Percentiles rank a stretch among this genome's conserved stretches.
Conservation (phyloP, 768 basidiomycete species). For the Pisolithus sp. region DNA sequence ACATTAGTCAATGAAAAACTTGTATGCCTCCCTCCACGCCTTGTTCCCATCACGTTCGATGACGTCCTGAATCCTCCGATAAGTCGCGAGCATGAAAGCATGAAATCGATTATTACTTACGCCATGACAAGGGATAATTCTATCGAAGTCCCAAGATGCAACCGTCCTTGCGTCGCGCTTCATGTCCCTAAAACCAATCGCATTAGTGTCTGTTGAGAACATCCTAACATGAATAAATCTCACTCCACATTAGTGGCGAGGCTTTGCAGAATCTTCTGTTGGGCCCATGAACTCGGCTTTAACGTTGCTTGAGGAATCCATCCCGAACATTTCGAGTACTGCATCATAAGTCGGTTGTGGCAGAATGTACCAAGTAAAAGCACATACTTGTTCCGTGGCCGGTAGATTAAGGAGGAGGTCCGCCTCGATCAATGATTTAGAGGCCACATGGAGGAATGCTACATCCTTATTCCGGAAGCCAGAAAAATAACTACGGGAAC, state of each 20-base stretch:
- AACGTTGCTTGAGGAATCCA: constrained; percentile 24
- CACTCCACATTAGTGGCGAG: constrained; percentile 24
- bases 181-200: constrained; percentile 39
- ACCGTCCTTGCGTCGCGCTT: constrained; percentile 58
- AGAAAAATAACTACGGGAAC: constrained; percentile 51
- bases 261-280: constrained; percentile 17
- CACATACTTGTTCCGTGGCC: constrained; percentile 59
- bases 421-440: constrained; percentile 70
- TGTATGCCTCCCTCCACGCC: constrained; percentile 45
- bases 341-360: background rate
- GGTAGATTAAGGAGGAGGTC: constrained; percentile 85
- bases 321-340: constrained; percentile 35
- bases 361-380: background rate
- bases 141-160: constrained; percentile 64
- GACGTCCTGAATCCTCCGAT: constrained; percentile 37
- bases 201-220: background rate
- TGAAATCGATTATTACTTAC: constrained; percentile 22
- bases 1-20: constrained; percentile 19
- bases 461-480: constrained; percentile 75
- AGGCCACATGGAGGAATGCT: constrained; percentile 69
- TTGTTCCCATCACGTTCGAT: constrained; percentile 56
- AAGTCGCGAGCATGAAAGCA: constrained; percentile 5
- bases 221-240: background rate
- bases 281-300: constrained; percentile 27
- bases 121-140: constrained; percentile 71